Evolutionary conservation across 202 grass and related monocot genomes (phyloP).

Genomic region (Zoysia matrella): DNA sequence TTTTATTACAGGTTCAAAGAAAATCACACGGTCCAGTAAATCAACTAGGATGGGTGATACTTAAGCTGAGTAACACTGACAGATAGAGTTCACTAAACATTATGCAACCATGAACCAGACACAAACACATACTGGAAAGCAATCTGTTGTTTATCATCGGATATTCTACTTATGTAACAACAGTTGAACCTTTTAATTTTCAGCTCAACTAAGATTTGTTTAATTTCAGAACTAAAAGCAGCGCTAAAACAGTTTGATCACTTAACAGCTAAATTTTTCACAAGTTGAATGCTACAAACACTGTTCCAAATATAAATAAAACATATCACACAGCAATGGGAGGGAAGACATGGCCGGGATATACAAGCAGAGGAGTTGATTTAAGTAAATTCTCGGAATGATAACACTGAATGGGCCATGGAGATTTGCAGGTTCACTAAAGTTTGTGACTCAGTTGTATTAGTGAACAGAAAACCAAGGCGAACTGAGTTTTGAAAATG

Average conservation of each 20-base stretch:
- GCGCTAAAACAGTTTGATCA: background rate
- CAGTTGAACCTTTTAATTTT: background rate
- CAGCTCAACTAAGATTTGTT: background rate
- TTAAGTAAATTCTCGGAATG: background rate
- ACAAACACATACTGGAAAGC: background rate
- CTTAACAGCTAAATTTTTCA: background rate
- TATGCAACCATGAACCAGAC: background rate
- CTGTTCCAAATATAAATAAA: background rate
- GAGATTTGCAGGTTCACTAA: background rate
- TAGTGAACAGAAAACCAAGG: background rate
- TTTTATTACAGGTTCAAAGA: background rate
- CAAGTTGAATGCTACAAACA: background rate
- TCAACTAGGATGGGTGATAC: background rate
- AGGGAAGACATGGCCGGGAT: background rate
- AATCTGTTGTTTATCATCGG: background rate
- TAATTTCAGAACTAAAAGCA: background rate
- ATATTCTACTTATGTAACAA: background rate
- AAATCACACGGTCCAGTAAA: background rate
- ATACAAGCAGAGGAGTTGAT: background rate
- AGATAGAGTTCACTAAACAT: background rate
- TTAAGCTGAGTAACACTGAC: background rate
- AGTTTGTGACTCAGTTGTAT: background rate
- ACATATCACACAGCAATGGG: background rate
- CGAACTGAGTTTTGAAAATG: background rate
- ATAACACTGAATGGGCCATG: background rate